Evolutionary conservation across 2,329 filamentous ascomycete genomes (phyloP), one percentile per base, ranked within the genome.

Genomic region (Penicillium vulpinum): DNA sequence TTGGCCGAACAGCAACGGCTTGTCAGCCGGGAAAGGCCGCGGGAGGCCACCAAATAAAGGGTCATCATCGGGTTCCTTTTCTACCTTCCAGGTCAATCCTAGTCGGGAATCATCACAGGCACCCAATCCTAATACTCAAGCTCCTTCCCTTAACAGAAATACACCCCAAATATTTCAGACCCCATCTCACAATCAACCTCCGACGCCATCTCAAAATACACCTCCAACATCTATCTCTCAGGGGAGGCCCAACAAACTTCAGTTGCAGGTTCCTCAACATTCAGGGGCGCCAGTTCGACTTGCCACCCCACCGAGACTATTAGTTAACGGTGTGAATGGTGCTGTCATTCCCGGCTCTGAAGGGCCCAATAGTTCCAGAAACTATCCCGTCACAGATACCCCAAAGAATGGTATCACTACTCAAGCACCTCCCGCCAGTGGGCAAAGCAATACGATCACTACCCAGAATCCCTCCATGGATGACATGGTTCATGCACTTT

Each of bases 21-120:
- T 85, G 13, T 77, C 84, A 1, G 84, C 81, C 5, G 87, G 88
- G 2, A 95, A 92, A 71, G 81, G 89, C 15, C 81, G 92, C 62
- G 92, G 92, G 7, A 81, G 92, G 57, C 92, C 92, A 40, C 90
- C 91, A 0, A 89, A 87, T 54, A 90, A 88, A 65, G 83, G 86
- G 26, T 83, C 81, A n/a, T 80, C 82, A 0, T 80, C 84, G 15
- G 85, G 85, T 0, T 85, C 88, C 0, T 90, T 87, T 62, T 86
- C 86, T 5, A 88, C 88, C 0, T 89, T 89, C 62, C 86, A 88
- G 4, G 85, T 83, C 15, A 85, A 85, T 60, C 82, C 84, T 62
- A 77, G 79, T 62, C 76, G 75, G 6, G 78, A 76, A 6, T 77
- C 80, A 31, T 77, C 78, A 31, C 73, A 80, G 26, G 68, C 73